Base-by-base conservation (phyloP, 2,329 filamentous ascomycete genomes). In the Xylaria sp. region DNA sequence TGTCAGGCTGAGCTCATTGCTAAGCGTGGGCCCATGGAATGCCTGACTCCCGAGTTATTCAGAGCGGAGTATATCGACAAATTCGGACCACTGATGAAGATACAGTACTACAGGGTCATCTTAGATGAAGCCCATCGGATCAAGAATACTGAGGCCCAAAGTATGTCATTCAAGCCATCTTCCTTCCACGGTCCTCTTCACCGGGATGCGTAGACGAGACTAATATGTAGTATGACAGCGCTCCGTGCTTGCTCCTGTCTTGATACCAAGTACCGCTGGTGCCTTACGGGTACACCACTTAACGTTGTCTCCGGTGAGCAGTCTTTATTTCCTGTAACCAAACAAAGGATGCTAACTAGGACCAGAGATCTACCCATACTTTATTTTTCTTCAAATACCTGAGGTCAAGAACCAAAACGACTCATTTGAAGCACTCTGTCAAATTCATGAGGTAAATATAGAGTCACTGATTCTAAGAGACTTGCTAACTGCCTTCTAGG, bases 191-290 rank as follows among this genome's bases (percentile, higher is more conserved):
- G 1, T 31, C 1, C 3, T 18, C 8, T 5, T 2, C 28, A 15
- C 7, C 18, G n/a, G 25, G n/a, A 31, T 18, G 28, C n/a, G 1
- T 54, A 20, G 7, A 33, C 33, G 51, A 33, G 18, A 31, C 51
- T 54, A 33, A 56, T 31, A 20, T 8, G 31, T 23, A n/a, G 33
- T 8, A 23, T 39, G 9, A 43, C 43, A 12, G 6, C n/a, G 41
- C 18, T 15, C 9, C 18, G n/a, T 28, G 46, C 58, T 13, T 61
- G 39, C 25, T 23, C 6, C 4, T n/a, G 31, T 20, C 25, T 62
- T n/a, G 49, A 62, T 56, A 20, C 62, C 36, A 64, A 56, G 23
- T 56, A 64, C 36, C 31, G 62, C 23, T 64, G 62, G 62, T 43
- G 54, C 28, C 62, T 64, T 23, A 56, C 62, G 5, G 62, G 62